A percentile compares a stretch with the other conserved stretches of the same genome.
Conservation (phyloP, 2,329 filamentous ascomycete species). For the Ophiosphaerella herpotricha region DNA sequence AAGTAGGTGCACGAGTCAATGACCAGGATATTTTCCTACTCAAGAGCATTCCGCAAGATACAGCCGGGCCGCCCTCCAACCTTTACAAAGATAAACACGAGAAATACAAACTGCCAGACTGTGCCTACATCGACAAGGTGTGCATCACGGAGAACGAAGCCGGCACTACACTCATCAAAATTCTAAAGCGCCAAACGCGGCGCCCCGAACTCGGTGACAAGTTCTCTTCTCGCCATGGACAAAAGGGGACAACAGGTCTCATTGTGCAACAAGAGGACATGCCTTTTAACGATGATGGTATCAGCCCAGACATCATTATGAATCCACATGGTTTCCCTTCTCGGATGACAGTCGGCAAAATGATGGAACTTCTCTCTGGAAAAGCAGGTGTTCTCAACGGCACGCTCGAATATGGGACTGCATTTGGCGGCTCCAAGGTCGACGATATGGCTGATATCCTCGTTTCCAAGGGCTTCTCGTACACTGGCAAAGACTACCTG, state of each 20-base stretch:
- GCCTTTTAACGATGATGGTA: conserved; percentile 88
- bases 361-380: conserved; percentile 91
- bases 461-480: conserved; percentile 87
- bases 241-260: conserved; percentile 96
- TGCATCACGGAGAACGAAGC: conserved; percentile 87
- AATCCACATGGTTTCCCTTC: conserved; percentile 99
- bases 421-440: conserved; percentile 80
- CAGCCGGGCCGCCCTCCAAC: conserved; percentile 69
- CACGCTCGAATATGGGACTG: conserved; percentile 86
- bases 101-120: conserved; percentile 82
- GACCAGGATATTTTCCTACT: conserved; percentile 86
- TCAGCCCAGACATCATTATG: conserved; percentile 99
- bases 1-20: conserved; percentile 79
- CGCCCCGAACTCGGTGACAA: conserved; percentile 96
- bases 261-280: conserved; percentile 97
- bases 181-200: conserved; percentile 94
- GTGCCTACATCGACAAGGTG: conserved; percentile 92
- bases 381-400: conserved; percentile 90
- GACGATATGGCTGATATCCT: conserved; percentile 88
- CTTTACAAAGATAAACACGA: conserved; percentile 69
- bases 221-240: conserved; percentile 96
- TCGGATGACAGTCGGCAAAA: conserved; percentile 98
- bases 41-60: conserved; percentile 83
- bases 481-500: conserved; percentile 96
- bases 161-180: conserved; percentile 86